These are phyloP conservation scores for Esteya vermicola DNA, from an alignment of 2,329 filamentous ascomycete species.

Conservation along the genomic window DNA sequence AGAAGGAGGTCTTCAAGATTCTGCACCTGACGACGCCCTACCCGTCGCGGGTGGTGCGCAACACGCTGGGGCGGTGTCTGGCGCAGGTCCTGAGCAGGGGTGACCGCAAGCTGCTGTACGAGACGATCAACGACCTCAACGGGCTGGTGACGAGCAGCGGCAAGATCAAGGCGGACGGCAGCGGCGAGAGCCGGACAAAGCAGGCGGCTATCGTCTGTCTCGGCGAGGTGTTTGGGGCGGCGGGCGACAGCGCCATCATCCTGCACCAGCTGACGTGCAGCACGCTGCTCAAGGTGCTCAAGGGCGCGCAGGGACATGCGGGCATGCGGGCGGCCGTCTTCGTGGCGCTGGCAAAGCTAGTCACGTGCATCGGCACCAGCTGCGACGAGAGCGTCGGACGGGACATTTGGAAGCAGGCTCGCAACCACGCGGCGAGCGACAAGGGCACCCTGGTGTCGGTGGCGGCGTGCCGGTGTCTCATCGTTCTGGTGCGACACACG, in stretches of 20 bases:
- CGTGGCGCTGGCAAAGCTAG: conserved; percentile 59
- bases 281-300: conserved; percentile 64
- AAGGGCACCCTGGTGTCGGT: conserved; percentile 73
- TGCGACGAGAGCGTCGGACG: conserved; percentile 76
- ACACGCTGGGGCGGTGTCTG: conserved; percentile 75
- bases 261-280: conserved; percentile 63
- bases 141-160: conserved; percentile 47
- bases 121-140: conserved; percentile 82
- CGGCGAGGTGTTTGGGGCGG: conserved; percentile 79
- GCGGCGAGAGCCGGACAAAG: conserved; percentile 41
- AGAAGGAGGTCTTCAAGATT: conserved; percentile 89
- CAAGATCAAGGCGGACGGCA: conserved; percentile 54
- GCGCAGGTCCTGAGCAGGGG: conserved; percentile 71
- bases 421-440: conserved; percentile 62
- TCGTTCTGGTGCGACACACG: conserved; percentile 56
- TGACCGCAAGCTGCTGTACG: conserved; percentile 82
- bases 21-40: conserved; percentile 68
- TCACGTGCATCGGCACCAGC: conserved; percentile 58
- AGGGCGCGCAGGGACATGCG: conserved; percentile 63
- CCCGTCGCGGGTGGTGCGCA: conserved; percentile 77
- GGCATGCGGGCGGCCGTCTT: conserved; percentile 72
- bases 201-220: conserved; percentile 81
- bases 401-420: conserved; percentile 85
- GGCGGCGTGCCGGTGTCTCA: conserved; percentile 65
- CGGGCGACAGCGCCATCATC: conserved; percentile 82